phyloP scores from a whole-genome alignment of 2,329 filamentous ascomycete genomes.

The Penicillium polonicum region DNA sequence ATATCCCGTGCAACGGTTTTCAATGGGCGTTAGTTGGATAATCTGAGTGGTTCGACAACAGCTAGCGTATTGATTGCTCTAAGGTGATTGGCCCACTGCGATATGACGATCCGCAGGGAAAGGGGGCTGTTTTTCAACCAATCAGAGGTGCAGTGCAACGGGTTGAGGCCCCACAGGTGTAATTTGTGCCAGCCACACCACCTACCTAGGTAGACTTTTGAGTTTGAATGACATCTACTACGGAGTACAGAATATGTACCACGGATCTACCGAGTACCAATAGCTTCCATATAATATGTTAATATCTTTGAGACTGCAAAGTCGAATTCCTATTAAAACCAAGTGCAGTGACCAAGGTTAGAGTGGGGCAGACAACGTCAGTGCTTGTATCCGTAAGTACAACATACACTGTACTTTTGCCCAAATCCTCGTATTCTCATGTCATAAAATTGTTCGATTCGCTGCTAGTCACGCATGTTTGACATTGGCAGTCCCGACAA shows the following conservation, averaged over 20 bases:
- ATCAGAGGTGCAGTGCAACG: neutral
- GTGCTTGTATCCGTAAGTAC: neutral
- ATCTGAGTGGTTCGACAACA: neutral
- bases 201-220: neutral
- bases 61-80: conserved; percentile 3
- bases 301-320: neutral
- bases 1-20: conserved; percentile 8
- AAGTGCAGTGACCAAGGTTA: neutral
- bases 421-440: neutral
- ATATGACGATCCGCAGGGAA: conserved; percentile 9
- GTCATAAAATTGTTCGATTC: conserved; percentile 1
- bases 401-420: neutral
- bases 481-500: neutral
- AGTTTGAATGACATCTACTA: neutral
- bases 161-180: neutral
- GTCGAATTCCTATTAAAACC: too few relatives aligned
- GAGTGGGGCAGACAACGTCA: neutral
- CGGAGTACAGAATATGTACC: neutral
- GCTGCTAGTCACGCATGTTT: neutral
- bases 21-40: neutral
- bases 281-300: neutral
- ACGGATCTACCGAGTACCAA: neutral
- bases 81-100: conserved; percentile 7
- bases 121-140: conserved; percentile 9
- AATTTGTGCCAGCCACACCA: neutral